Base-by-base conservation (phyloP, 2,329 filamentous ascomycete species). In the Bipolaris gigantea region DNA sequence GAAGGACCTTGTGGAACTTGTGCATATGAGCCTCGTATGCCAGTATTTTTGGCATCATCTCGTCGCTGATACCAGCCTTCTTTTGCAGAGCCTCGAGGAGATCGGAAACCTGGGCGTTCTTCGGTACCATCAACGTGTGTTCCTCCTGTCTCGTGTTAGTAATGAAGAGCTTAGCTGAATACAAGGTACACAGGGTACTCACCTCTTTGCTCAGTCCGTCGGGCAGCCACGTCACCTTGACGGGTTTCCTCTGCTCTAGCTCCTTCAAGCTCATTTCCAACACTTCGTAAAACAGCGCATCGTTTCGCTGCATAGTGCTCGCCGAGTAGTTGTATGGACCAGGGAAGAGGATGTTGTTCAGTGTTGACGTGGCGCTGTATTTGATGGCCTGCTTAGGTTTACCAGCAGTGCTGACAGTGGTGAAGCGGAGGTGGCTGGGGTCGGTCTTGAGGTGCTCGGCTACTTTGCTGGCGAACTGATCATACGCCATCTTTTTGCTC, bases 251-350 rank as follows among this genome's bases (percentile, higher is more conserved):
- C 52, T 90, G 94, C 70, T 99, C 94, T 39, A 96, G 81, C 74
- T 99, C 95, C 21, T 90, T 89, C 42, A 99, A 77, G 66, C 91
- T 96, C 80, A 97, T 96, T 59, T 99, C 94, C 36, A 99, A 79
- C 25, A 97, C 85, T 73, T 99, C 94, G 70, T 92, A 99, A 73
- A 88, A 97, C 48, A 99, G 80, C 0, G 88, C 85, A 74, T 97
- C 93, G 18, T 83, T 77, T 50, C 87, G 83, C 69, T 92, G 89
- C 30, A 82, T 86, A 52, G 78, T 73, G 56, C 83, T 83, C 62
- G 86, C 89, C 46, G 88, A 82, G 62, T 91, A 89, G 61, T 85
- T 86, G 48, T 89, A 90, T 1, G 68, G 64, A 48, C 87, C 85
- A 10, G 89, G 87, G 57, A 85, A 87, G 15, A 99, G 81, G 40